These are phyloP conservation scores for Pythium aquatile DNA, from an alignment of 352 stramenopile species.

Conservation along the genomic window DNA sequence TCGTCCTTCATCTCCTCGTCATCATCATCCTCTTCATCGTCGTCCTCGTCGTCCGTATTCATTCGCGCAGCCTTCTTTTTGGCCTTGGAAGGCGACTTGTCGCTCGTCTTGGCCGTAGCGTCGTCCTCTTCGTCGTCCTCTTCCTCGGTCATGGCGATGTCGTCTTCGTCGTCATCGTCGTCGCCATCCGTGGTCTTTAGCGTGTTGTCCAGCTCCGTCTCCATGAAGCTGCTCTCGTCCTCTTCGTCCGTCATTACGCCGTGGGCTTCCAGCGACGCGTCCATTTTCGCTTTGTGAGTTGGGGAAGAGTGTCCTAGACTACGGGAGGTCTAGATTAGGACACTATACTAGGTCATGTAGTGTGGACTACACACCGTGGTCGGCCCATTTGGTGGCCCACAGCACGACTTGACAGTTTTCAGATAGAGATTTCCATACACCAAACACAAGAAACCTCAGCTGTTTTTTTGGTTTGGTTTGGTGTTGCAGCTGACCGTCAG, in stretches of 20 bases:
- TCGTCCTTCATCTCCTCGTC: slow-evolving; percentile 54
- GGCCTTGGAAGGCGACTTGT: slow-evolving; percentile 21
- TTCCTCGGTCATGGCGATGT: slow-evolving; percentile 34
- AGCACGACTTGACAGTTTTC: neutral
- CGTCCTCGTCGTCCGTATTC: slow-evolving; percentile 23
- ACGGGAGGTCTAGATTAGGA: neutral
- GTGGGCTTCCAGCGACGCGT: slow-evolving; percentile 14
- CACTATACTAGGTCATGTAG: neutral
- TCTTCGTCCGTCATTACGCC: slow-evolving; percentile 23
- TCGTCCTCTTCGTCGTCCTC: slow-evolving; percentile 46
- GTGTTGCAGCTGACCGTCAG: neutral
- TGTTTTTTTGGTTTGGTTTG: neutral
- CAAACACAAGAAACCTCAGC: neutral
- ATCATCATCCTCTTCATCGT: slow-evolving; percentile 38
- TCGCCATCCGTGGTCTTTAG: slow-evolving; percentile 36
- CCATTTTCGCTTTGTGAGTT: slow-evolving; percentile 7
- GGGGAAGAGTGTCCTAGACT: neutral
- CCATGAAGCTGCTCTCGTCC: slow-evolving; percentile 6
- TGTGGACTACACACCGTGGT: slow-evolving; percentile 1
- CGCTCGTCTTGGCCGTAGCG: slow-evolving; percentile 5
- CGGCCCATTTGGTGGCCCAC: neutral
- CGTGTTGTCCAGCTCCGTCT: slow-evolving; percentile 17
- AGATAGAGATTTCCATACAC: neutral
- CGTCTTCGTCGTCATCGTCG: slow-evolving; percentile 49
- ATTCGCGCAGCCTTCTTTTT: slow-evolving; percentile 31